Conservation (phyloP, 208 protist species). For the Leishmania gerbilli region DNA sequence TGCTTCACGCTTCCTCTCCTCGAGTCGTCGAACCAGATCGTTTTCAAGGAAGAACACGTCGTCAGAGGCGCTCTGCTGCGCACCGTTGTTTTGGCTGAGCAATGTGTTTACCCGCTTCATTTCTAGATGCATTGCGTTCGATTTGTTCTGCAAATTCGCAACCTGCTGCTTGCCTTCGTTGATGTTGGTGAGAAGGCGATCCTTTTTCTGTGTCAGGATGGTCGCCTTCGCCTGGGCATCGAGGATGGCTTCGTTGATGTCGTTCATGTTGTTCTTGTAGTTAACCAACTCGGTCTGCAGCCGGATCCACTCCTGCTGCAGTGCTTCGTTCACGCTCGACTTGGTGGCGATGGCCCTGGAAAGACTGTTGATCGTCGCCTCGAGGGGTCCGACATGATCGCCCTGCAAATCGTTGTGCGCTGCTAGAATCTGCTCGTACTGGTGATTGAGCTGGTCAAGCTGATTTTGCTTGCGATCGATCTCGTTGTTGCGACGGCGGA, state of each 20-base stretch:
- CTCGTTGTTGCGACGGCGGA: conserved; percentile 94
- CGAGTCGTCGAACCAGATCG: conserved; percentile 86
- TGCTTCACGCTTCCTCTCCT: conserved; percentile 91
- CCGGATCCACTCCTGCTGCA: conserved; percentile 96
- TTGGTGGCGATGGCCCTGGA: conserved; percentile 92
- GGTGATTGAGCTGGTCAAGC: conserved; percentile 95
- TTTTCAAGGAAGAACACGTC: conserved; percentile 93
- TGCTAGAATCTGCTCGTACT: conserved; percentile 89
- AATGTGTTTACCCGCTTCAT: conserved; percentile 94
- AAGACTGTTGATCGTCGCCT: conserved; percentile 96
- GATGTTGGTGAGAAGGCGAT: conserved; percentile 83
- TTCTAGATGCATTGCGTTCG: conserved; percentile 91
- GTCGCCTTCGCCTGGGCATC: conserved; percentile 86
- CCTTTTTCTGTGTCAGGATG: conserved; percentile 91
- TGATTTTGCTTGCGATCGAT: conserved; percentile 97
- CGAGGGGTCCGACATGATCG: conserved; percentile 93
- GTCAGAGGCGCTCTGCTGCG: conserved; percentile 82
- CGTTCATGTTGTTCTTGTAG: conserved; percentile 89
- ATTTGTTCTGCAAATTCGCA: conserved; percentile 75
- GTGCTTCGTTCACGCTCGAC: conserved; percentile 87
- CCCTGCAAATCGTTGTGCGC: conserved; percentile 56
- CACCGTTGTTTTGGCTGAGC: conserved; percentile 80
- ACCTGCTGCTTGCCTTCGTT: conserved; percentile 82
- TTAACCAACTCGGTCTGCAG: conserved; percentile 95
- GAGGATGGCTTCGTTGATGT: conserved; percentile 87